Conservation (phyloP, 257 asterid species). For the Lycium ferocissimum region DNA sequence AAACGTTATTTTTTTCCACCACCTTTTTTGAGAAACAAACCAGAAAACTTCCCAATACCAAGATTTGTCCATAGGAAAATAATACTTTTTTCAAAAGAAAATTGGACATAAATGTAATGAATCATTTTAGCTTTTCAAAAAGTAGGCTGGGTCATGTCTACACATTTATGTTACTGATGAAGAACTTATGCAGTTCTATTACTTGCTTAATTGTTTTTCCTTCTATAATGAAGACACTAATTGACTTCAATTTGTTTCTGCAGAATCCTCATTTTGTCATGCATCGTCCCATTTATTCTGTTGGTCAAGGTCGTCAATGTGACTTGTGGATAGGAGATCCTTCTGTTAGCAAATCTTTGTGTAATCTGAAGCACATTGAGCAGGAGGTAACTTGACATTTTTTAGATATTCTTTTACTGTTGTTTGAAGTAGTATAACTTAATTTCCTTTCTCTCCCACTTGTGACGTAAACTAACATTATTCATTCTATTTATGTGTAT, state of each 20-base stretch:
- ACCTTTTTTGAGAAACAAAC: neutral
- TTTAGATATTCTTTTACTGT: neutral
- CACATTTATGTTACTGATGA: neutral
- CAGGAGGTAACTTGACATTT: slow-evolving; percentile 54
- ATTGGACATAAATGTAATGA: neutral
- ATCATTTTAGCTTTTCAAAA: neutral
- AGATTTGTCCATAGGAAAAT: slow-evolving; percentile 2
- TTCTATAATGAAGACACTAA: neutral
- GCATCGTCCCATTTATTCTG: slow-evolving; percentile 56
- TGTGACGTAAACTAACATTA: neutral
- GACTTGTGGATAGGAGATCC: slow-evolving; percentile 76
- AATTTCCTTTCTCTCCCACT: neutral
- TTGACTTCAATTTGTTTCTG: slow-evolving; percentile 31
- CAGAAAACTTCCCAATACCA: neutral
- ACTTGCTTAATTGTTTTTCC: slow-evolving; percentile 9
- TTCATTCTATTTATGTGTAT: slow-evolving; percentile 31
- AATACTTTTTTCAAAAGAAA: neutral
- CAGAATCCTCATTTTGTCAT: slow-evolving; percentile 81
- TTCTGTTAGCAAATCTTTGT: slow-evolving; percentile 66
- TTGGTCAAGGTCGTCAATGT: slow-evolving; percentile 59
- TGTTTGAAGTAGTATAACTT: slow-evolving; percentile 8
- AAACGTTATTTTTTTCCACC: neutral
- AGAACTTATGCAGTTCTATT: neutral
- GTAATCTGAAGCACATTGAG: slow-evolving; percentile 70
- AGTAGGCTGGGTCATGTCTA: neutral